Base-by-base conservation (phyloP, 2,329 filamentous ascomycete species). In the Ophiostoma ulmi region DNA sequence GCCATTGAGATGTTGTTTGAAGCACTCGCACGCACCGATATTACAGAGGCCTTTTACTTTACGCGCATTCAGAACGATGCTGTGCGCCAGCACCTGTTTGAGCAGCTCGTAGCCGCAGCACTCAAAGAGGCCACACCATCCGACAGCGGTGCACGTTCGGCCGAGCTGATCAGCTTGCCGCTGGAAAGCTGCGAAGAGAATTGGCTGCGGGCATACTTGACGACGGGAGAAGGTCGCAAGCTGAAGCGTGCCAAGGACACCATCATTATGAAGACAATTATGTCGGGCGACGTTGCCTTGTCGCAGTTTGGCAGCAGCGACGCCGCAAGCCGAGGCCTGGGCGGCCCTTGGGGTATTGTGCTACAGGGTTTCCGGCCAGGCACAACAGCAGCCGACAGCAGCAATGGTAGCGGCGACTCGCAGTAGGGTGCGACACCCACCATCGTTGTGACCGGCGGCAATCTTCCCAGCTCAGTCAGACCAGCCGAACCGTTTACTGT, bases 1-100 rank as follows among this genome's bases (percentile, higher is more conserved):
- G 87, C 90, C 0, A 83, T 92, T 11, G 84, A 87, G 72, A 83
- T 88, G 8, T 87, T 94, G 44, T 93, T 99, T 75, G 84, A 86
- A 61, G 89, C 91, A 8, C 83, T 95, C 67, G 86, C 88, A 1
- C 82, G 82, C 48, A 87, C 89, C 8, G 91, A 86, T 75, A 83
- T 94, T 5, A 86, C 87, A 0, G 91, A 93, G 76, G 90, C 91
- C 2, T 88, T 94, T 70, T 88, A 88, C 72, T 95, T 92, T 78
- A 86, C 88, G 6, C 87, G 91, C 52, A 85, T 84, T 0, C 86
- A 90, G 72, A 85, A 90, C 13, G 85, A 88, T 13, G 79, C 83
- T 67, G 84, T 86, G 17, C 90, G 89, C 35, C 85, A 85, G 72
- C 80, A 83, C 70, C 86, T 94, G 20, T 89, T 96, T 73, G 86